Evolutionary conservation across 768 basidiomycete species (phyloP).

Genomic region (Tephrocybe rancida): DNA sequence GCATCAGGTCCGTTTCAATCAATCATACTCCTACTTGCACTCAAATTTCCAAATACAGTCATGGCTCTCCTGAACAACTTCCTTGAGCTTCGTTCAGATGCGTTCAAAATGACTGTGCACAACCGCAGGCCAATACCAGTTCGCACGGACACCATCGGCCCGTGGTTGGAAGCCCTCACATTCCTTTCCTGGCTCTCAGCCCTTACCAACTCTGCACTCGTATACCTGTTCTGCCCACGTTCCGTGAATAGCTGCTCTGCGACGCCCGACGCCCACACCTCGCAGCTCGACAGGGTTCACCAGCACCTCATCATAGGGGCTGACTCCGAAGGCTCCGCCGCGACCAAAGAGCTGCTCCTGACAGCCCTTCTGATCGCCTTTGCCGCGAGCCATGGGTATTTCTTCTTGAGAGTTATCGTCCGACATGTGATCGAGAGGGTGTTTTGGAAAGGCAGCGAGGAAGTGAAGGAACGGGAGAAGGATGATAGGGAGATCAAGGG

Average conservation of each 20-base stretch:
- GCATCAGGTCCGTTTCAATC: slow-evolving; percentile 59
- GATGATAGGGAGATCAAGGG: slow-evolving; percentile 52
- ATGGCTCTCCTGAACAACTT: slow-evolving; percentile 93
- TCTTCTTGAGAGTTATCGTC: slow-evolving; percentile 62
- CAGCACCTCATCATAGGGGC: slow-evolving; percentile 24
- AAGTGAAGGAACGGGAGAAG: slow-evolving; percentile 58
- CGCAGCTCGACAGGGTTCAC: slow-evolving; percentile 29
- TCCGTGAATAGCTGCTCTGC: slow-evolving; percentile 20
- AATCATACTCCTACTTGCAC: not conserved
- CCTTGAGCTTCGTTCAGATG: slow-evolving; percentile 90
- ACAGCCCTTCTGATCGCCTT: slow-evolving; percentile 76
- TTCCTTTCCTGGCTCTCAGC: slow-evolving; percentile 91
- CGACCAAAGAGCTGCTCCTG: slow-evolving; percentile 53
- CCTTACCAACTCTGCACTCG: slow-evolving; percentile 85
- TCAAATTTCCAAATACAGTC: slow-evolving; percentile 31
- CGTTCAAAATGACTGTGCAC: slow-evolving; percentile 92
- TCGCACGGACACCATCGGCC: slow-evolving; percentile 91
- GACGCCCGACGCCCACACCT: slow-evolving; percentile 10
- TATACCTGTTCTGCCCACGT: slow-evolving; percentile 75
- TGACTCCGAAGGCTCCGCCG: slow-evolving; percentile 26
- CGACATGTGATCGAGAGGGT: slow-evolving; percentile 72
- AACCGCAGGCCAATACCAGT: slow-evolving; percentile 80
- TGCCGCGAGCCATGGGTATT: slow-evolving; percentile 84
- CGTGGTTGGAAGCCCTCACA: slow-evolving; percentile 88
- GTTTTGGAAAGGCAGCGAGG: slow-evolving; percentile 76